These are phyloP conservation scores for Ophiostoma sp. DNA, from an alignment of 2,329 filamentous ascomycete genomes.

Conservation along the genomic window DNA sequence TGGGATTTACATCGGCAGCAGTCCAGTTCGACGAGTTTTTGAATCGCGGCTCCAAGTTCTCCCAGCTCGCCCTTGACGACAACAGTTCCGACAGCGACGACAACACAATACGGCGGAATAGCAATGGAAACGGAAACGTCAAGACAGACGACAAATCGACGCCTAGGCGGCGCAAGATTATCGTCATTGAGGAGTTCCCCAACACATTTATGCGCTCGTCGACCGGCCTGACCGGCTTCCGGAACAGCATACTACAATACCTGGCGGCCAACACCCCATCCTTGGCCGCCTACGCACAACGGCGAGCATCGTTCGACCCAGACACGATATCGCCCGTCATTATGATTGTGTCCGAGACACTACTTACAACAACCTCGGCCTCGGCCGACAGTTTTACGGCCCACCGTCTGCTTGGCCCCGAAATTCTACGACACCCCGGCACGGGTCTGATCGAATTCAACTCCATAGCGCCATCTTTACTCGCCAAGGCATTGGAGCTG, in stretches of 20 bases:
- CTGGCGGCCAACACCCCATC: conserved; percentile 67
- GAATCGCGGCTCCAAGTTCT: conserved; percentile 75
- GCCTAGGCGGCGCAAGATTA: conserved; percentile 50
- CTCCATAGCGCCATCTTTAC: conserved; percentile 78
- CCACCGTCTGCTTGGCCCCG: conserved; percentile 82
- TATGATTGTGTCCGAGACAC: conserved; percentile 87
- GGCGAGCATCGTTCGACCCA: conserved; percentile 32
- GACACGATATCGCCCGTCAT: conserved; percentile 70
- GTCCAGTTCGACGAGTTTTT: conserved; percentile 92
- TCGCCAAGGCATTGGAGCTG: conserved; percentile 79
- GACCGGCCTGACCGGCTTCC: conserved; percentile 66
- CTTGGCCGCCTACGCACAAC: conserved; percentile 47
- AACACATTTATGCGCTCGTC: conserved; percentile 70
- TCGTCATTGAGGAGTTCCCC: conserved; percentile 80
- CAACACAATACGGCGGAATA: conserved; percentile 29
- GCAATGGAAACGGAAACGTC: background rate
- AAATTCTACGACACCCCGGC: conserved; percentile 78
- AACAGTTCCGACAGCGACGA: conserved; percentile 34
- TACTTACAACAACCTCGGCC: conserved; percentile 80
- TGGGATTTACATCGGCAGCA: conserved; percentile 68
- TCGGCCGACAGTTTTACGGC: conserved; percentile 90
- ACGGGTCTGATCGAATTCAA: conserved; percentile 89
- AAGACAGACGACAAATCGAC: background rate
- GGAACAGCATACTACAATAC: conserved; percentile 72
- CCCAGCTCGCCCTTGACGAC: conserved; percentile 45